Evolutionary conservation across 1,139 yeast species (phyloP).

Genomic region (Lodderomyces margitis): DNA sequence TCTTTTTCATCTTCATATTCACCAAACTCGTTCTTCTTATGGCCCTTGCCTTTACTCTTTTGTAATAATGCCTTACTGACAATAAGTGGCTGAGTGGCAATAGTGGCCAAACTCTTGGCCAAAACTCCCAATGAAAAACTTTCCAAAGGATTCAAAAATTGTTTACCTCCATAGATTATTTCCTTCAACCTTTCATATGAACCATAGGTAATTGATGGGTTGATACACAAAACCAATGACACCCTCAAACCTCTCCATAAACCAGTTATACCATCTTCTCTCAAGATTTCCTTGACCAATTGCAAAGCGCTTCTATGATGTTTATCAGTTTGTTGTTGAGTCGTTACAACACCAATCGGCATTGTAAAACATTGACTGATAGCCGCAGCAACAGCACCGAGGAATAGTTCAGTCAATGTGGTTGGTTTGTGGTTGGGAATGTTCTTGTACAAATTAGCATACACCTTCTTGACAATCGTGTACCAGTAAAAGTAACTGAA

Average conservation of each 20-base stretch:
- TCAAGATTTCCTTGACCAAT: slow-evolving; percentile 54
- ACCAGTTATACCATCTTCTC: slow-evolving; percentile 69
- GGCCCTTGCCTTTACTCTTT: background rate
- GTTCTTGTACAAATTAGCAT: slow-evolving; percentile 44
- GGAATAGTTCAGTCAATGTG: slow-evolving; percentile 68
- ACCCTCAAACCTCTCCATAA: slow-evolving; percentile 87
- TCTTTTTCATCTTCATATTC: slow-evolving; percentile 25
- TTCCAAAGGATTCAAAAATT: slow-evolving; percentile 40
- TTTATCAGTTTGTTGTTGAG: slow-evolving; percentile 74
- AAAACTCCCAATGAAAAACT: slow-evolving; percentile 74
- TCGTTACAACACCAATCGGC: slow-evolving; percentile 80
- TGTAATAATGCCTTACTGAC: background rate
- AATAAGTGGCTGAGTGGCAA: slow-evolving; percentile 75
- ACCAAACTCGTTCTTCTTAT: slow-evolving; percentile 1
- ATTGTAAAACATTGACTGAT: slow-evolving; percentile 79
- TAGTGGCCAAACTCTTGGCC: slow-evolving; percentile 78
- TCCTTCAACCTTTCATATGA: slow-evolving; percentile 70
- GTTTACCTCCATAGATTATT: slow-evolving; percentile 46
- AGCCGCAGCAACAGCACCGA: slow-evolving; percentile 86
- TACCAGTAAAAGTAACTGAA: slow-evolving; percentile 89
- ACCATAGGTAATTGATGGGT: slow-evolving; percentile 88
- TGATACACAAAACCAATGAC: slow-evolving; percentile 71
- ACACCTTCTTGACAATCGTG: slow-evolving; percentile 64
- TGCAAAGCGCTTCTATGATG: slow-evolving; percentile 40
- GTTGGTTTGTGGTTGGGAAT: slow-evolving; percentile 42